These are phyloP conservation scores for Phytophthora tubulina DNA, from an alignment of 352 stramenopile species.

Conservation along the genomic window DNA sequence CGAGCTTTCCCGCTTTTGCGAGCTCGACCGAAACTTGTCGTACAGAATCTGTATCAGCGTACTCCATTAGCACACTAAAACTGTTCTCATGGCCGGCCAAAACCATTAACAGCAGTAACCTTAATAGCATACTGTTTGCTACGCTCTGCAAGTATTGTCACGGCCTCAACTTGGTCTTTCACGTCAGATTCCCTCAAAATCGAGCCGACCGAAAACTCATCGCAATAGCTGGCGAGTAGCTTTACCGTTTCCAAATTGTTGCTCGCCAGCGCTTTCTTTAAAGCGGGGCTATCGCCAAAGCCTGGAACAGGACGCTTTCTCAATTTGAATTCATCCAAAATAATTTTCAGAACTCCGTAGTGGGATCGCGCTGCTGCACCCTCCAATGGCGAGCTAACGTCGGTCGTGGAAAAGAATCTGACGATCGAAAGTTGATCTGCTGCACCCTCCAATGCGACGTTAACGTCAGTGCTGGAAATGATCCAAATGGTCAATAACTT, in stretches of 20 bases:
- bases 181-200: background rate
- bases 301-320: background rate
- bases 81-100: background rate
- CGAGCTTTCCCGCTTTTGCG: background rate
- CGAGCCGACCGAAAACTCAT: background rate
- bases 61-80: background rate
- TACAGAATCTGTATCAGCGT: background rate
- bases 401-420: background rate
- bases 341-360: background rate
- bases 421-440: background rate
- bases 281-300: background rate
- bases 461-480: background rate
- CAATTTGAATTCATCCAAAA: background rate
- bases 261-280: background rate
- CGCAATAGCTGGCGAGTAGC: background rate
- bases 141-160: background rate
- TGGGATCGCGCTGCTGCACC: background rate
- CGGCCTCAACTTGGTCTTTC: background rate
- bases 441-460: background rate
- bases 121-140: background rate
- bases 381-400: background rate
- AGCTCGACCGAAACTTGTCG: background rate
- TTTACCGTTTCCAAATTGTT: background rate
- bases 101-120: background rate
- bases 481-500: background rate